Conservation (phyloP, 2,329 filamentous ascomycete genomes). For the Clarireedia hainanense region DNA sequence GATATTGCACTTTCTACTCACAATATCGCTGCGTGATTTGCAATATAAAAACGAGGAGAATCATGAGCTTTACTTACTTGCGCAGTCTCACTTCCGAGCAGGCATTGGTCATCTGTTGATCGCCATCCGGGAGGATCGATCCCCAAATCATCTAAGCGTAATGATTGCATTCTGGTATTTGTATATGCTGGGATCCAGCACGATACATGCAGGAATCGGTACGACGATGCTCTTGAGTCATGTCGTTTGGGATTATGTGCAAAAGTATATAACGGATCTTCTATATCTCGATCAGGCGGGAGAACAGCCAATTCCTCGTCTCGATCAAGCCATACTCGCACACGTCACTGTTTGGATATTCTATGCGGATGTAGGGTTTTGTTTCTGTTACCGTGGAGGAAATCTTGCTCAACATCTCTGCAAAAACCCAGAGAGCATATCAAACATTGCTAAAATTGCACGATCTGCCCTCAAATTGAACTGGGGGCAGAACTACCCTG, state of each 20-base stretch:
- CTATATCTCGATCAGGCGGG: neutral
- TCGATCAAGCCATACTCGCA: neutral
- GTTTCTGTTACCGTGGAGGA: conserved; percentile 5
- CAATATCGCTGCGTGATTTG: conserved; percentile 1
- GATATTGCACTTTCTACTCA: neutral
- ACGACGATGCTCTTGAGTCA: conserved; percentile 1
- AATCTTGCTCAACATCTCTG: conserved; percentile 1
- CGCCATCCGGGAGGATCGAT: neutral
- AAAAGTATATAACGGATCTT: neutral
- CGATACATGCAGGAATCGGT: neutral
- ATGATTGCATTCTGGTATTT: conserved; percentile 5
- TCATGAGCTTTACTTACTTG: neutral
- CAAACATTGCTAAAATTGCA: neutral
- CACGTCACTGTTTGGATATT: conserved; percentile 1
- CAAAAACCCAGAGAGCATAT: neutral
- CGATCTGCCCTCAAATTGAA: neutral
- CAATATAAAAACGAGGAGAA: neutral
- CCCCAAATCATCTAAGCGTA: neutral
- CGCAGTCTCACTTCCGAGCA: neutral
- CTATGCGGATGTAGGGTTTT: conserved; percentile 1
- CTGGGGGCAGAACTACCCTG: neutral
- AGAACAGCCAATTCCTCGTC: neutral
- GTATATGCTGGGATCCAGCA: conserved; percentile 3
- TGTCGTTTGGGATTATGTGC: neutral
- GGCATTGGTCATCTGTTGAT: conserved; percentile 1